Evolutionary conservation across 768 basidiomycete genomes (phyloP), one percentile per base, ranked within the genome.

Genomic region (Boletus vinaceobasis): DNA sequence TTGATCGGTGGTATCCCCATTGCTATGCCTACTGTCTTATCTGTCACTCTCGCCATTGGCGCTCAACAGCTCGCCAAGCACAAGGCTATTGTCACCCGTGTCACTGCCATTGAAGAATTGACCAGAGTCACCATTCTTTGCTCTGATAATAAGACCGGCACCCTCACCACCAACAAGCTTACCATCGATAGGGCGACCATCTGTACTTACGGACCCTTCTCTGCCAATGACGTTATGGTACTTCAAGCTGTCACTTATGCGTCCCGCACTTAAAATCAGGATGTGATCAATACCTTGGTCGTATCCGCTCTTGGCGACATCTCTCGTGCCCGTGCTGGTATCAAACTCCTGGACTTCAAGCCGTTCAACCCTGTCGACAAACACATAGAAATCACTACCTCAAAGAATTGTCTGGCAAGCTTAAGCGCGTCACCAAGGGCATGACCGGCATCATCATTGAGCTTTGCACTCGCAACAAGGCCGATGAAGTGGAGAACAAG

Each of bases 1-100:
- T 82, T 98, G 83, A 98, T 98, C 75, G 96, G 96, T 80, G 96
- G 96, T 79, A 98, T 98, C 69, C 96, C 96, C 67, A 98, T 98
- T 75, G 96, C 96, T 71, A 98, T 98, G 96, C 96, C 96, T 62
- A 98, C 96, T 57, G 95, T 98, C 61, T 76, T 98, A 57, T 97
- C 94, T 53, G 96, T 98, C 76, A 98, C 96, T 21, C 92, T 98
- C 69, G 96, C 96, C 50, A 95, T 98, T 70, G 96, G 96, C 76
- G 96, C 96, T 38, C 94, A 97, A 75, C 96, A 98, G 71, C 87
- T 98, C 61, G 95, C 96, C 66, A 95, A 95, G 80, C 92, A 98
- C 84, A 97, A 98, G 82, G 96, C 96, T 61, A 98, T 97, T 62
- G 96, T 98, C 73, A 98, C 96, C 51, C 95, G 95, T 80, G 98